Evolutionary conservation across 108 stramenopile species (phyloP).

Genomic region (Cylindrotheca closterium): DNA sequence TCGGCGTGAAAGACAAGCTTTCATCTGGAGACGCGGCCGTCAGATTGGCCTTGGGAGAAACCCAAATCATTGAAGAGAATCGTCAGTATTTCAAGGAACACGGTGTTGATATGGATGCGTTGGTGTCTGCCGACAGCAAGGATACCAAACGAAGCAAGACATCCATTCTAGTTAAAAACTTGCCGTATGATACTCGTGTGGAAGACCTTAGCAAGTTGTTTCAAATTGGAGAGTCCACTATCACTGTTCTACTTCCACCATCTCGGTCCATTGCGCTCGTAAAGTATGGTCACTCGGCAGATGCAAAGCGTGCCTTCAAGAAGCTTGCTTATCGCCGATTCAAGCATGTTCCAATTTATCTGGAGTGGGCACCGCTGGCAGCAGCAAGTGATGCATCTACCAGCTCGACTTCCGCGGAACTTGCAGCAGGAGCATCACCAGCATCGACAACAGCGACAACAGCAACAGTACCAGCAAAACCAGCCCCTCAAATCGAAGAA

Average conservation of each 20-base stretch:
- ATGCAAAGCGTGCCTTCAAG: conserved; percentile 91
- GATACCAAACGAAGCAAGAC: conserved; percentile 72
- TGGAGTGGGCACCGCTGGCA: conserved; percentile 95
- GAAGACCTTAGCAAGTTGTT: conserved; percentile 91
- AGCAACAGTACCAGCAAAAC: not conserved
- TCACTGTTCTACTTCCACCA: conserved; percentile 83
- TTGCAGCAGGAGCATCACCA: not conserved
- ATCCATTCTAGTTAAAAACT: conserved; percentile 94
- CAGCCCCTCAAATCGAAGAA: not conserved
- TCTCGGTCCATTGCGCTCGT: conserved; percentile 90
- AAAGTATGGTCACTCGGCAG: conserved; percentile 81
- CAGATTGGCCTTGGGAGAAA: conserved; percentile 93
- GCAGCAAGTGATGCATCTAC: conserved; percentile 13
- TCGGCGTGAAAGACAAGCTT: conserved; percentile 87
- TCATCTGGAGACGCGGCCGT: conserved; percentile 90
- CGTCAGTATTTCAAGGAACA: conserved; percentile 83
- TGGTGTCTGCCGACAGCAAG: conserved; percentile 57
- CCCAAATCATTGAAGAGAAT: conserved; percentile 93
- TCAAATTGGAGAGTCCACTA: conserved; percentile 63
- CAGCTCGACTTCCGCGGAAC: not conserved
- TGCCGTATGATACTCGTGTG: conserved; percentile 84
- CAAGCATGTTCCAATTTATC: conserved; percentile 94
- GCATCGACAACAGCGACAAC: not conserved
- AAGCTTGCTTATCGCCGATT: conserved; percentile 93
- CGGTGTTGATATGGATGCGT: conserved; percentile 86